A percentile compares a stretch with the other conserved stretches of the same genome.
Evolutionary conservation across 2,329 filamentous ascomycete genomes (phyloP).

Genomic region (Aschersonia sp.): DNA sequence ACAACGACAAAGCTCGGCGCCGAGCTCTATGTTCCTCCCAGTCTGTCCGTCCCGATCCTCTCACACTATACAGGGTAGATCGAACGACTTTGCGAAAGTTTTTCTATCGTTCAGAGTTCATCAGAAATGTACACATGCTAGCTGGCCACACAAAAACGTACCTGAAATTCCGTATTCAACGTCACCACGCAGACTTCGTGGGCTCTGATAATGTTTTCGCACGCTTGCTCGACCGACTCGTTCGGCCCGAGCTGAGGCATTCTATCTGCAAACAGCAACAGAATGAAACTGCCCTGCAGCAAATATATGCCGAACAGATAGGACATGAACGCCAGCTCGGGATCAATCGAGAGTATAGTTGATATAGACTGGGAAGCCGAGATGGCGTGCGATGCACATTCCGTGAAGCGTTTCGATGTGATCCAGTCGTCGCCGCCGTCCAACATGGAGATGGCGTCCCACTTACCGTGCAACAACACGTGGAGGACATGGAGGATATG

Average conservation of each 20-base stretch:
- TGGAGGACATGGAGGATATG: conserved; percentile 32
- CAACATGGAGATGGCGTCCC: conserved; percentile 33
- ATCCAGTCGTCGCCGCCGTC: conserved; percentile 35
- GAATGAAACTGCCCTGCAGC: conserved; percentile 33
- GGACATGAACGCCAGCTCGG: conserved; percentile 35
- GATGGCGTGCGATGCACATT: conserved; percentile 31
- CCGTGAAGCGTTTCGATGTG: conserved; percentile 26
- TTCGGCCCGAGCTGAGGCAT: conserved; percentile 31
- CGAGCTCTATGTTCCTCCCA: conserved; percentile 28
- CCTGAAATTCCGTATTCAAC: conserved; percentile 33
- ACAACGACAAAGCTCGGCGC: conserved; percentile 35
- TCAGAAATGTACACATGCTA: too few species aligned
- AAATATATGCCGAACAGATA: conserved; percentile 38
- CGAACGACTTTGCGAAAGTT: conserved; percentile 40
- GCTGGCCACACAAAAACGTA: conserved; percentile 7
- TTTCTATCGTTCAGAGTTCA: conserved; percentile 17
- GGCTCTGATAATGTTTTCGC: conserved; percentile 33
- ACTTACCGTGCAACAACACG: conserved; percentile 32
- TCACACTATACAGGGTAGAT: conserved; percentile 30
- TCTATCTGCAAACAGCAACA: conserved; percentile 32
- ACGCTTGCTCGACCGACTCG: conserved; percentile 29
- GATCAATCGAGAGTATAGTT: conserved; percentile 30
- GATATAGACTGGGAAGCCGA: conserved; percentile 29
- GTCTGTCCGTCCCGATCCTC: conserved; percentile 22
- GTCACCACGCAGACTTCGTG: conserved; percentile 36